These are phyloP conservation scores for Cyberlindnera amylophila DNA, from an alignment of 805 yeast genomes.

Conservation along the genomic window DNA sequence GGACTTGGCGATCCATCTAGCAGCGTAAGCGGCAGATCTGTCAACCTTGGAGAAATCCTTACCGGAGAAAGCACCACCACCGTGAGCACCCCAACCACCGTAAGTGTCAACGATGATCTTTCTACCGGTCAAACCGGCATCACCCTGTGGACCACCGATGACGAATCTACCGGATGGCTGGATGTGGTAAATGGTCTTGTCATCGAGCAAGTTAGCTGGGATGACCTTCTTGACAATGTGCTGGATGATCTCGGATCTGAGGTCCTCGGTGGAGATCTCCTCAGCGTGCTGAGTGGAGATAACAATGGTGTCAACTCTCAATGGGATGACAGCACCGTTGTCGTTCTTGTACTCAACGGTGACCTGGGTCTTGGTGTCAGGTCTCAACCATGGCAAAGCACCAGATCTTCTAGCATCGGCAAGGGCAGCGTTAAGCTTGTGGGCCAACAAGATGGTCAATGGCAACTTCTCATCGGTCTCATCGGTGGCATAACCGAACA, in stretches of 20 bases:
- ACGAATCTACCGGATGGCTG: constrained; percentile 99
- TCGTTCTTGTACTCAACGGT: constrained; percentile 94
- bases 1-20: constrained; percentile 99
- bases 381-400: constrained; percentile 93
- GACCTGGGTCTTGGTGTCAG: constrained; percentile 99
- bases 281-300: constrained; percentile 98
- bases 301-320: constrained; percentile 96
- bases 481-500: constrained; percentile 99
- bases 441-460: constrained; percentile 89
- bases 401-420: constrained; percentile 98
- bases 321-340: constrained; percentile 91
- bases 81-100: constrained; percentile 99
- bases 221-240: constrained; percentile 90
- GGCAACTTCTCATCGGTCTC: constrained; percentile 98
- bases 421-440: constrained; percentile 93
- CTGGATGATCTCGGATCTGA: constrained; percentile 72
- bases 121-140: constrained; percentile 99
- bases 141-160: constrained; percentile 99
- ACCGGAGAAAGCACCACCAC: constrained; percentile 99
- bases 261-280: constrained; percentile 87
- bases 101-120: constrained; percentile 99
- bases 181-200: constrained; percentile 93
- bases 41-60: constrained; percentile 99
- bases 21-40: constrained; percentile 99
- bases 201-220: constrained; percentile 87